These are phyloP conservation scores for Euphorbia tirucalli DNA, from an alignment of 345 rosid species.

Conservation along the genomic window DNA sequence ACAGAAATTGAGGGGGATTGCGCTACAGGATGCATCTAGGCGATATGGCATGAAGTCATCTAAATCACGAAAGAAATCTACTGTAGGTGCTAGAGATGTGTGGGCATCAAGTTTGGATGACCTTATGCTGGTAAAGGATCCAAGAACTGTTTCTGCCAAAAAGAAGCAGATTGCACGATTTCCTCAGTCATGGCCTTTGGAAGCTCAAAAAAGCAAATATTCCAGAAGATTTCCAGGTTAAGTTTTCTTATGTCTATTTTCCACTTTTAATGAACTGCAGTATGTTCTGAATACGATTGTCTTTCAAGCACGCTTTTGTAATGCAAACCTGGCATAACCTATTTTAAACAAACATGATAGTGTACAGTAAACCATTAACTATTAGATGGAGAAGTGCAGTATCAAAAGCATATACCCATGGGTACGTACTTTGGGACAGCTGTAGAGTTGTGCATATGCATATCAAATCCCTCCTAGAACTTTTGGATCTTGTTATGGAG, in stretches of 20 bases:
- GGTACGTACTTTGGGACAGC: neutral
- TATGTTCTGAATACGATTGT: conserved; percentile 1
- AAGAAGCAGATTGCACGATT: conserved; percentile 49
- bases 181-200: conserved; percentile 70
- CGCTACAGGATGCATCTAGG: conserved; percentile 70
- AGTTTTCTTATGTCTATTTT: conserved; percentile 9
- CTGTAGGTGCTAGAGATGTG: conserved; percentile 30
- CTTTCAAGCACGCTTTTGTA: neutral
- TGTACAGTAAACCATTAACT: neutral
- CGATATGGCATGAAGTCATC: conserved; percentile 60
- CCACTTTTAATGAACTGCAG: conserved; percentile 13
- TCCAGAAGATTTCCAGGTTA: conserved; percentile 69
- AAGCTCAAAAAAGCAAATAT: conserved; percentile 55
- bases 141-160: conserved; percentile 60
- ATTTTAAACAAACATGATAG: neutral
- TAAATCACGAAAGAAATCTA: conserved; percentile 34
- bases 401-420: neutral
- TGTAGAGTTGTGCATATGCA: neutral
- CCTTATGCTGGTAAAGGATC: conserved; percentile 64
- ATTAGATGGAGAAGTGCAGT: neutral
- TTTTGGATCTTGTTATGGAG: conserved; percentile 11
- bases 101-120: conserved; percentile 59
- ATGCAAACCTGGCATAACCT: conserved; percentile 2
- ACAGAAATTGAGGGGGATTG: conserved; percentile 61
- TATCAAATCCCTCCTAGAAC: neutral